Base-by-base conservation (phyloP, 2,329 filamentous ascomycete species). In the Diaporthe nobilis region DNA sequence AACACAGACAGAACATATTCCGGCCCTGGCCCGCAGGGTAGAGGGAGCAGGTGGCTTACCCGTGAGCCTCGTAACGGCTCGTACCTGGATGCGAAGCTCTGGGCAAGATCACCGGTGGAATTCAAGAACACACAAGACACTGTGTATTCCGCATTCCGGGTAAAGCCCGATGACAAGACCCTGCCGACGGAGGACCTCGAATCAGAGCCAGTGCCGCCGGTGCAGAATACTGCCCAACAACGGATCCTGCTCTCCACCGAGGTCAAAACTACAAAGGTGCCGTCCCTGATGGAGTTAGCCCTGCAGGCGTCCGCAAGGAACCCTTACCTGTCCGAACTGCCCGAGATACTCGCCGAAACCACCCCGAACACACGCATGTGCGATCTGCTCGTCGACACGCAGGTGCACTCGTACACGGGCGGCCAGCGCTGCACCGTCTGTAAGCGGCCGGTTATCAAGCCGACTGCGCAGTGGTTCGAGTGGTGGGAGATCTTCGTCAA, bases 381-480 rank as follows among this genome's bases (percentile, higher is more conserved):
- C 6, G 80, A 80, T 7, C 80, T 87, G 0, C 80, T 91, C 0
- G 82, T 84, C 12, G 83, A 83, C 15, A 85, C 87, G 4, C 79
- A 81, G 0, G 77, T 79, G 5, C 85, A 88, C 76, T 86, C 86
- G 51, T 85, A 88, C 51, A 82, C 82, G 0, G 90, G 90, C 6
- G 88, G 88, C 1, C 79, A 87, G 39, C 79, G 80, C 2, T 93
- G 92, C 78, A 88, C 89, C 1, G 83, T 86, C 0, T 93, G 92
- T 79, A 78, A 82, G 34, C 86, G 86, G 39, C 80, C 81, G 12
- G 86, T 89, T 5, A 83, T 91, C 9, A 83, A 89, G 31, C 88
- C 91, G 3, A 82, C 87, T 4, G 84, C 88, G 0, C 87, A 91
- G 79, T 93, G 92, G 91, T 82, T 93, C 10, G 92, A 93, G 79